Percentiles rank a stretch among this genome's conserved stretches.
These are phyloP conservation scores for Tolypocladium sp. DNA, from an alignment of 2,329 filamentous ascomycete genomes.

Conservation along the genomic window DNA sequence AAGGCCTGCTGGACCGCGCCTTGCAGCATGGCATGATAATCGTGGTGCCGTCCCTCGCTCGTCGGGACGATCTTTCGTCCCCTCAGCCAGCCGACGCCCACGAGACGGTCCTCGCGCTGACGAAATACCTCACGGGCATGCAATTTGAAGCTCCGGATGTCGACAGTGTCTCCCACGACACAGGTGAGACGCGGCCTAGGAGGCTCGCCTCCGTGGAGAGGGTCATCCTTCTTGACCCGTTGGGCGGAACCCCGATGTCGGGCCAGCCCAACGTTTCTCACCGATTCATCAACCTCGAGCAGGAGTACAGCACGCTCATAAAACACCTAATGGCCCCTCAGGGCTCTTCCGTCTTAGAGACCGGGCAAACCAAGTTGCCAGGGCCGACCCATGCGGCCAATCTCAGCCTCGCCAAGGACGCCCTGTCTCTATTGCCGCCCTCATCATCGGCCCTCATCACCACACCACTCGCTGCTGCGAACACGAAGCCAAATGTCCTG, in stretches of 20 bases:
- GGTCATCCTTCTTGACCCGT: slow-evolving; percentile 78
- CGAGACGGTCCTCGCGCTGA: slow-evolving; percentile 68
- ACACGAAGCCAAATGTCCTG: slow-evolving; percentile 21
- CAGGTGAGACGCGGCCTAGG: slow-evolving; percentile 28
- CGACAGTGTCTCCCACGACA: background rate
- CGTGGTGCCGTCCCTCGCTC: slow-evolving; percentile 32
- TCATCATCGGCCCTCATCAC: slow-evolving; percentile 84
- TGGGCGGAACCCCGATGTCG: slow-evolving; percentile 72
- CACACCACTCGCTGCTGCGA: slow-evolving; percentile 73
- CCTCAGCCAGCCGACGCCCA: slow-evolving; percentile 32
- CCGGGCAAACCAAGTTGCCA: slow-evolving; percentile 15
- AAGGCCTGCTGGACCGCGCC: slow-evolving; percentile 19
- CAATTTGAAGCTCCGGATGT: slow-evolving; percentile 25
- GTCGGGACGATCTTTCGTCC: slow-evolving; percentile 28
- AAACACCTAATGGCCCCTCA: slow-evolving; percentile 41
- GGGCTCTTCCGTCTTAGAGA: slow-evolving; percentile 19
- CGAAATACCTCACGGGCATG: slow-evolving; percentile 64
- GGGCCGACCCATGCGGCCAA: slow-evolving; percentile 53
- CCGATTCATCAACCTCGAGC: slow-evolving; percentile 80
- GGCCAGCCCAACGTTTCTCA: slow-evolving; percentile 25
- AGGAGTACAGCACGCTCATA: slow-evolving; percentile 68
- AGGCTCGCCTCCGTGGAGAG: slow-evolving; percentile 63
- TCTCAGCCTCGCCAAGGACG: slow-evolving; percentile 59
- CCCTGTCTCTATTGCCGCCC: slow-evolving; percentile 68
- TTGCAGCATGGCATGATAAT: slow-evolving; percentile 23